Conservation (phyloP, 139 green algal species). For the Auxenochlorella pyrenoidosa region DNA sequence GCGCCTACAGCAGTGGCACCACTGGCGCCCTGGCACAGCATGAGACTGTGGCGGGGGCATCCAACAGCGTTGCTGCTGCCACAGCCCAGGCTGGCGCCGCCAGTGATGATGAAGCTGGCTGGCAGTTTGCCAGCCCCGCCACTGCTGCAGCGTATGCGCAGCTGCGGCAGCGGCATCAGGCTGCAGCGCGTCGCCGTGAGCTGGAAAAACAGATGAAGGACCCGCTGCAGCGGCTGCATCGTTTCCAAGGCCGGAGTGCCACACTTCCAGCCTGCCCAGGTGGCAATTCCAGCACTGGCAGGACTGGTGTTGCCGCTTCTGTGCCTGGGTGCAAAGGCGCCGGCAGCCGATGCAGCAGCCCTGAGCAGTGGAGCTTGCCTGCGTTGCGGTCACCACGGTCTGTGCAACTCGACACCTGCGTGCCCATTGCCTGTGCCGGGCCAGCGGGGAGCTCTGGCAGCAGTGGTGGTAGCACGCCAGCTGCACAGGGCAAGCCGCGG, state of each 20-base stretch:
- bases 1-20: neutral
- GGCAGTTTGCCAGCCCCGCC: constrained; percentile 1
- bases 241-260: neutral
- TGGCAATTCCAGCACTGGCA: neutral
- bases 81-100: neutral
- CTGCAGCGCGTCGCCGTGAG: neutral
- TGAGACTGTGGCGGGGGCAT: too few relatives aligned
- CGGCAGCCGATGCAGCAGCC: neutral
- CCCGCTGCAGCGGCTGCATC: neutral
- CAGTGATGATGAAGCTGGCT: neutral
- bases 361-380: neutral
- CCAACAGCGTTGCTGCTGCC: neutral
- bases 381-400: neutral
- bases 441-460: too few relatives aligned
- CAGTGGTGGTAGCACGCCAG: neutral
- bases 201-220: neutral
- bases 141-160: constrained; percentile 18
- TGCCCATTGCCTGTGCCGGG: neutral
- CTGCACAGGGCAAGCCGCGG: too few relatives aligned
- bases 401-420: neutral
- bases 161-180: constrained; percentile 14
- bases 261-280: neutral
- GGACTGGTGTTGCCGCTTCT: too few relatives aligned
- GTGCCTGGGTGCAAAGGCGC: neutral
- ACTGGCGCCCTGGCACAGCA: neutral